These are phyloP conservation scores for Aspergillus leporis DNA, from an alignment of 495 filamentous ascomycete species.

Conservation along the genomic window DNA sequence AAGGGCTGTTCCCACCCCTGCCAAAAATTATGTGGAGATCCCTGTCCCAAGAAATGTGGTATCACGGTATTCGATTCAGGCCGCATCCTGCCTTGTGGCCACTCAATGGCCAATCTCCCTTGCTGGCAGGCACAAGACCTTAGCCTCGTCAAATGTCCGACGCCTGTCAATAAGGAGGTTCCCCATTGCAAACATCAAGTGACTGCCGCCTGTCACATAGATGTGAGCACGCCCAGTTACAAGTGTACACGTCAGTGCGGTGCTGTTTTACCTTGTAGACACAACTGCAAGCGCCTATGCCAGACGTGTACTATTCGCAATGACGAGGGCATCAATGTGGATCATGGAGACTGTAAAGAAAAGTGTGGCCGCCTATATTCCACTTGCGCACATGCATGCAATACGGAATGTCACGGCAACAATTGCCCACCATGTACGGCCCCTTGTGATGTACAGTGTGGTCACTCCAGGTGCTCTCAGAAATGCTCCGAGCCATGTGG, in stretches of 20 bases:
- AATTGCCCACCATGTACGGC: constrained; percentile 55
- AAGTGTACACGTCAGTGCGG: constrained; percentile 51
- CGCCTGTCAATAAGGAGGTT: constrained; percentile 43
- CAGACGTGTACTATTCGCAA: constrained; percentile 41
- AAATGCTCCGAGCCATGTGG: constrained; percentile 63
- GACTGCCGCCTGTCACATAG: constrained; percentile 48
- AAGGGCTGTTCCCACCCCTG: constrained; percentile 64
- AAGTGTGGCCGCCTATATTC: constrained; percentile 54
- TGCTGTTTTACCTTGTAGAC: constrained; percentile 55
- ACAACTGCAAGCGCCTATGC: constrained; percentile 57
- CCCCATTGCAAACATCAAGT: constrained; percentile 57
- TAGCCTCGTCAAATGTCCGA: constrained; percentile 35
- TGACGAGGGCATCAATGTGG: constrained; percentile 23
- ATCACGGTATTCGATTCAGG: constrained; percentile 35
- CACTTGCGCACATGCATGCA: constrained; percentile 62
- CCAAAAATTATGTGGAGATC: constrained; percentile 59
- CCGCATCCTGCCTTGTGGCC: constrained; percentile 60
- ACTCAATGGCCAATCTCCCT: constrained; percentile 42
- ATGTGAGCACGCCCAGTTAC: constrained; percentile 37
- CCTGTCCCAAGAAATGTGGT: constrained; percentile 51
- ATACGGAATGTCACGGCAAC: constrained; percentile 52
- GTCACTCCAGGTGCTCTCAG: constrained; percentile 60
- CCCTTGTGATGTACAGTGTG: constrained; percentile 62
- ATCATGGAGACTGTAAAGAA: constrained; percentile 54
- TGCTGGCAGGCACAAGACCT: constrained; percentile 56